phyloP scores from a whole-genome alignment of 192 early-diverging fungal genomes.

The Coemansia asiatica region DNA sequence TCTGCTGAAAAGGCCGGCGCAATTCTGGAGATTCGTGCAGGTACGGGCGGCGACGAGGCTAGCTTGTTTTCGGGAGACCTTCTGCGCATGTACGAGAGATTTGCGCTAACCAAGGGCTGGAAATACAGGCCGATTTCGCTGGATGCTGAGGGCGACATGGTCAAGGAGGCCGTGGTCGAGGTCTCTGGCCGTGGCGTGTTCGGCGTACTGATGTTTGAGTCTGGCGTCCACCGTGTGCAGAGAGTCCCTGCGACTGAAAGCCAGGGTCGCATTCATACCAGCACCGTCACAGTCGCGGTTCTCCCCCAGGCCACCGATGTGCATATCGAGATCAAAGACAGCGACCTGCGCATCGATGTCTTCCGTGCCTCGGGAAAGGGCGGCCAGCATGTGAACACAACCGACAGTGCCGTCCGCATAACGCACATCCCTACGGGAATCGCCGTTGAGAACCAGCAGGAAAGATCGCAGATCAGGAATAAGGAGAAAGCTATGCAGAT shows the following conservation, averaged over 20 bases:
- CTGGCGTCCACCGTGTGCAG: constrained; percentile 82
- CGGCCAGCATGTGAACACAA: constrained; percentile 95
- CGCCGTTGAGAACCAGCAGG: constrained; percentile 82
- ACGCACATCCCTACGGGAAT: constrained; percentile 93
- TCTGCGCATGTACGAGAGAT: constrained; percentile 74
- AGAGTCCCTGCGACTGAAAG: constrained; percentile 76
- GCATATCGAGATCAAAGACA: constrained; percentile 65
- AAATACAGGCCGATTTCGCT: constrained; percentile 61
- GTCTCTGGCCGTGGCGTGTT: constrained; percentile 72
- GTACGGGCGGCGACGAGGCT: constrained; percentile 79
- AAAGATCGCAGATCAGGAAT: constrained; percentile 93
- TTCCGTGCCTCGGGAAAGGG: constrained; percentile 79
- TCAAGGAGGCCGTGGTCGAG: constrained; percentile 64
- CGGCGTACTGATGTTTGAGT: constrained; percentile 75
- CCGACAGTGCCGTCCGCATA: constrained; percentile 90
- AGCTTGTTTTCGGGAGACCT: constrained; percentile 71
- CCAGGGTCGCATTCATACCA: constrained; percentile 76
- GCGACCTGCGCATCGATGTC: constrained; percentile 69
- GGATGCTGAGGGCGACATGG: constrained; percentile 26
- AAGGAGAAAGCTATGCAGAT: constrained; percentile 83
- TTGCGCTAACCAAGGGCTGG: constrained; percentile 62
- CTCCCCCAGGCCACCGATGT: constrained; percentile 73
- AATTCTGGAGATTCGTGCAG: constrained; percentile 74
- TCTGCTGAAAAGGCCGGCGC: constrained; percentile 66
- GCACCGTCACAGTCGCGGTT: constrained; percentile 76